Conservation (phyloP, 768 basidiomycete species). For the Pulveroboletus frians region DNA sequence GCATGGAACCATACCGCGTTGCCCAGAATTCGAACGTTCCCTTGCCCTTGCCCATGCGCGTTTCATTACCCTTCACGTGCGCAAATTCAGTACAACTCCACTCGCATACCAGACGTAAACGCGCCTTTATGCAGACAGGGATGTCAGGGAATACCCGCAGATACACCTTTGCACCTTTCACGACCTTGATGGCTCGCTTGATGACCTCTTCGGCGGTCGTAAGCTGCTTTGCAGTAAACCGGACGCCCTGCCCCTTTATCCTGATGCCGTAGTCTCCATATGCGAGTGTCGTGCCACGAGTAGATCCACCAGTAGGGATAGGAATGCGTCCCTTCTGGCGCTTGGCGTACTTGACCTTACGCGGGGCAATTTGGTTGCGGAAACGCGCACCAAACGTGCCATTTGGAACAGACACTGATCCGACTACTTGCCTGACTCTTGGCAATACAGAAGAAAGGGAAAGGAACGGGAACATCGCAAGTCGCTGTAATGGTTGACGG, state of each 20-base stretch:
- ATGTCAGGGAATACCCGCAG: conserved; percentile 94
- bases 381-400: conserved; percentile 26
- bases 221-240: conserved; percentile 88
- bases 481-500: neutral
- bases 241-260: conserved; percentile 74
- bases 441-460: conserved; percentile 14
- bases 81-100: neutral
- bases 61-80: conserved; percentile 79
- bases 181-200: conserved; percentile 79
- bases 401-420: conserved; percentile 10
- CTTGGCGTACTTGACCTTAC: conserved; percentile 76
- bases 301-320: conserved; percentile 84
- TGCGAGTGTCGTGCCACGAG: conserved; percentile 87
- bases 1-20: conserved; percentile 54
- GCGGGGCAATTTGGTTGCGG: conserved; percentile 72
- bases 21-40: conserved; percentile 98
- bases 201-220: conserved; percentile 82
- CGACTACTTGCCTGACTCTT: conserved; percentile 8
- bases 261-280: conserved; percentile 91
- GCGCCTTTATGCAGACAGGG: conserved; percentile 93
- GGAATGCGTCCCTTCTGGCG: conserved; percentile 88
- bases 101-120: conserved; percentile 9
- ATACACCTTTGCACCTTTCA: conserved; percentile 86
- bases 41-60: conserved; percentile 99
- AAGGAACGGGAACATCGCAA: conserved; percentile 20